Evolutionary conservation across 345 rosid genomes (phyloP).

Genomic region (Eucalyptus cladocalyx): DNA sequence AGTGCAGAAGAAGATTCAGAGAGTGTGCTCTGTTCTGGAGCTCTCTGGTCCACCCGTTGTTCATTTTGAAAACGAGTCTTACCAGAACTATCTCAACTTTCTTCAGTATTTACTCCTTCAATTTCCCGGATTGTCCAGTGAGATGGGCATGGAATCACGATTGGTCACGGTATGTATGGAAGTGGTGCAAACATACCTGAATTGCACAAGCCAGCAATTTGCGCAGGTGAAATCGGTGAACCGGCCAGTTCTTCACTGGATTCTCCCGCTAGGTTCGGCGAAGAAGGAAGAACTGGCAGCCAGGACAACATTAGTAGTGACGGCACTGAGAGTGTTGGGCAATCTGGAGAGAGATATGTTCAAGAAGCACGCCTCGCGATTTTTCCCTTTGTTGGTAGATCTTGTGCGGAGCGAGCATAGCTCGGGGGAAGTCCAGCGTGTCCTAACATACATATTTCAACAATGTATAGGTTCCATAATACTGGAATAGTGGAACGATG

Average conservation of each 20-base stretch:
- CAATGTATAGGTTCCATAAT: slow-evolving; percentile 80
- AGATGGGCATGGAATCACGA: slow-evolving; percentile 42
- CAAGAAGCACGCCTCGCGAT: slow-evolving; percentile 28
- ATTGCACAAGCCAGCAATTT: slow-evolving; percentile 19
- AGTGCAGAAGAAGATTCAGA: slow-evolving; percentile 60
- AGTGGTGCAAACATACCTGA: slow-evolving; percentile 51
- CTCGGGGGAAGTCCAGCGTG: slow-evolving; percentile 65
- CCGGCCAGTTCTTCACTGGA: slow-evolving; percentile 30
- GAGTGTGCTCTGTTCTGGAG: slow-evolving; percentile 59
- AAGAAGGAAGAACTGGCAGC: slow-evolving; percentile 78
- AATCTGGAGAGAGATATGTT: slow-evolving; percentile 43
- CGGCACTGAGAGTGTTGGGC: slow-evolving; percentile 42
- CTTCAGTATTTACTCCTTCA: slow-evolving; percentile 34
- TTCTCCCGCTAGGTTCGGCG: slow-evolving; percentile 56
- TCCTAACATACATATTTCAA: slow-evolving; percentile 51
- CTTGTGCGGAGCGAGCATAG: slow-evolving; percentile 78
- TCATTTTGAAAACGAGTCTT: slow-evolving; percentile 80
- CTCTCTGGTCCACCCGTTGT: slow-evolving; percentile 76
- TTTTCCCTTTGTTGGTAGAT: slow-evolving; percentile 72
- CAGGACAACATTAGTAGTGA: slow-evolving; percentile 50
- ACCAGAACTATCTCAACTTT: slow-evolving; percentile 56
- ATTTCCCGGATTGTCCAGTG: slow-evolving; percentile 29
- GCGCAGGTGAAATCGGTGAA: slow-evolving; percentile 4
- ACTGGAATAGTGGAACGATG: slow-evolving; percentile 17
- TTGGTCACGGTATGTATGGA: slow-evolving; percentile 43